These are phyloP conservation scores for Cytidiella melzeri DNA, from an alignment of 768 basidiomycete species.

Conservation along the genomic window DNA sequence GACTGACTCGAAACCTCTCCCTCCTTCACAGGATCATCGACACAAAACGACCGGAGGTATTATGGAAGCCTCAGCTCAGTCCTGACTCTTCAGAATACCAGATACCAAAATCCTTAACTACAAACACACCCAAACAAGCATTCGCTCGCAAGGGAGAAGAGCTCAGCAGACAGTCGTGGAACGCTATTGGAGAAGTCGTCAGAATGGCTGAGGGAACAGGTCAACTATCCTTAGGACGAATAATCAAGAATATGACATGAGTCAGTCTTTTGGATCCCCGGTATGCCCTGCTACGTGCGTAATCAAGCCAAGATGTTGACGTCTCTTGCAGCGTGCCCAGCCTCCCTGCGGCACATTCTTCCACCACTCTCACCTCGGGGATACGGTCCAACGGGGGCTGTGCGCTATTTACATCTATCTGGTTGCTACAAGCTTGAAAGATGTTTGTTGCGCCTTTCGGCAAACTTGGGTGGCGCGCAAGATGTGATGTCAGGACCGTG, in stretches of 20 bases:
- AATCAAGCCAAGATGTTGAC: too few relatives aligned
- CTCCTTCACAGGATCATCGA: slow-evolving; percentile 33
- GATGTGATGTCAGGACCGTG: too few relatives aligned
- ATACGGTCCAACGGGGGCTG: neutral
- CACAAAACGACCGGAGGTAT: slow-evolving; percentile 5
- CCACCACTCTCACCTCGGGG: neutral
- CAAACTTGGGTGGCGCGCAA: too few relatives aligned
- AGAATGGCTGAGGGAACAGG: slow-evolving; percentile 55
- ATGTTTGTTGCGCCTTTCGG: neutral
- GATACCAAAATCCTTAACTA: neutral
- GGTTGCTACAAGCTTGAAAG: neutral
- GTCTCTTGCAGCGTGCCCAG: too few relatives aligned
- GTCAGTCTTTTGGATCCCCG: too few relatives aligned
- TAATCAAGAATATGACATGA: slow-evolving; percentile 13
- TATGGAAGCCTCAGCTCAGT: slow-evolving; percentile 36
- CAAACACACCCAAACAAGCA: neutral
- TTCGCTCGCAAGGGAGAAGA: slow-evolving; percentile 15
- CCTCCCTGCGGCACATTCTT: neutral
- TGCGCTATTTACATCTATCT: neutral
- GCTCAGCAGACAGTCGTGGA: slow-evolving; percentile 36
- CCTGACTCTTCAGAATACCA: slow-evolving; percentile 18
- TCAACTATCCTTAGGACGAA: slow-evolving; percentile 43
- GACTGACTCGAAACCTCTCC: slow-evolving; percentile 49
- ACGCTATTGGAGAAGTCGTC: slow-evolving; percentile 46
- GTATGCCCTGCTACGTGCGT: too few relatives aligned